Conservation (phyloP, 1,139 yeast genomes). For the Protomyces lactucae-debilis region DNA sequence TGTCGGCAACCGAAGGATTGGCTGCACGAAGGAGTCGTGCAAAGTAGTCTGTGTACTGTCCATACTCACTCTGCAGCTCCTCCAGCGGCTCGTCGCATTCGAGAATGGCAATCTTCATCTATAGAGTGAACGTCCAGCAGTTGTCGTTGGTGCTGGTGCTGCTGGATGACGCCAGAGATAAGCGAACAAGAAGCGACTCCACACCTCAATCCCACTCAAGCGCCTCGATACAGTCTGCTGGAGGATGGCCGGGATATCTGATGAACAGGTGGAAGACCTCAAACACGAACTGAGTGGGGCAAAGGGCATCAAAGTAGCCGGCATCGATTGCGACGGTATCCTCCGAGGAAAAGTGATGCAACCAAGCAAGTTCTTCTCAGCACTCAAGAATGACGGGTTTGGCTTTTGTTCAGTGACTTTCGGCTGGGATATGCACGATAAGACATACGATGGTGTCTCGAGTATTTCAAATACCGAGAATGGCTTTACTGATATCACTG, state of each 20-base stretch:
- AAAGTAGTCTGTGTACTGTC: slow-evolving; percentile 29
- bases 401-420: slow-evolving; percentile 38
- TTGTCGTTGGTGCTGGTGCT: no score
- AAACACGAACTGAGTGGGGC: neutral
- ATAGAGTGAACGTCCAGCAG: neutral
- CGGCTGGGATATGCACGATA: slow-evolving; percentile 44
- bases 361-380: slow-evolving; percentile 37
- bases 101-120: slow-evolving; percentile 27
- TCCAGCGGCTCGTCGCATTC: slow-evolving; percentile 31
- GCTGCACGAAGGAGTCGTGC: slow-evolving; percentile 8
- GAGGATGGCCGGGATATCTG: no score
- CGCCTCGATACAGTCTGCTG: no score
- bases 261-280: no score
- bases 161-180: no score
- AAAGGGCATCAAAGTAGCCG: slow-evolving; percentile 39
- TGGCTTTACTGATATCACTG: slow-evolving; percentile 40
- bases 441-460: slow-evolving; percentile 36
- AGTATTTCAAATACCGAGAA: slow-evolving; percentile 38
- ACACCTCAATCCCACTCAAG: no score
- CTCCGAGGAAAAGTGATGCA: slow-evolving; percentile 41
- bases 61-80: slow-evolving; percentile 18
- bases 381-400: slow-evolving; percentile 37
- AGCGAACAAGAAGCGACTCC: no score
- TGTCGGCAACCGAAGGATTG: neutral
- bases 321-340: slow-evolving; percentile 42